Conservation (phyloP, 2,329 filamentous ascomycete species). For the Claviceps humidiphila region DNA sequence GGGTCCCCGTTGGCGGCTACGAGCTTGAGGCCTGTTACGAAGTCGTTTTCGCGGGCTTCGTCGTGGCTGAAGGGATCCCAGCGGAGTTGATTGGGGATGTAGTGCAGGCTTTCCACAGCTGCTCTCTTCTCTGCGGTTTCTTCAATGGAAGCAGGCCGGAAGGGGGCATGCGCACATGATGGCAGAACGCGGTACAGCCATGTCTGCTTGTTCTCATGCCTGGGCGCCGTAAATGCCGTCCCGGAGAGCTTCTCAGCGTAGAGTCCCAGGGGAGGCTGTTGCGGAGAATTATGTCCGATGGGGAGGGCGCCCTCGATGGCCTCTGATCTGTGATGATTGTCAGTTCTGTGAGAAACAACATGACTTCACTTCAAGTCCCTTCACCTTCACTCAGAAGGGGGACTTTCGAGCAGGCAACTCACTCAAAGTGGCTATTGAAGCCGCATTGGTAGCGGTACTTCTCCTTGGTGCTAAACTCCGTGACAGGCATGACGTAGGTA, state of each 20-base stretch:
- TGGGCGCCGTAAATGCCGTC: slow-evolving; percentile 57
- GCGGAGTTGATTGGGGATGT: slow-evolving; percentile 61
- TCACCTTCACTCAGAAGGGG: neutral
- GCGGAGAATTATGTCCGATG: slow-evolving; percentile 65
- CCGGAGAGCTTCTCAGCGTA: slow-evolving; percentile 72
- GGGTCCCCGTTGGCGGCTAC: slow-evolving; percentile 71
- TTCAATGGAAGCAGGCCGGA: slow-evolving; percentile 28
- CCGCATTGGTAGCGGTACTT: slow-evolving; percentile 67
- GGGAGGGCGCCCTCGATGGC: slow-evolving; percentile 63
- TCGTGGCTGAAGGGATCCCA: slow-evolving; percentile 74
- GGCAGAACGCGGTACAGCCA: slow-evolving; percentile 62
- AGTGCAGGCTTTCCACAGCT: slow-evolving; percentile 17
- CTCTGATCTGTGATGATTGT: slow-evolving; percentile 45
- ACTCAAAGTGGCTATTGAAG: slow-evolving; percentile 69
- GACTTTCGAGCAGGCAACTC: slow-evolving; percentile 16
- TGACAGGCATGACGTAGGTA: slow-evolving; percentile 33
- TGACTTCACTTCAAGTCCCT: neutral
- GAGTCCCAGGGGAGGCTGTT: slow-evolving; percentile 64
- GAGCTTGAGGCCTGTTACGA: slow-evolving; percentile 48
- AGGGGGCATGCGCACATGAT: slow-evolving; percentile 47
- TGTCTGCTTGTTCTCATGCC: slow-evolving; percentile 55
- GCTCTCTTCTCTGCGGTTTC: slow-evolving; percentile 4
- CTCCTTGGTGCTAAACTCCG: slow-evolving; percentile 33
- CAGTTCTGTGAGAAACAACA: neutral
- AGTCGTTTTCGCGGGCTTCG: slow-evolving; percentile 34